Conservation (phyloP, 2,329 filamentous ascomycete genomes). For the Dactylonectria estremocensis region DNA sequence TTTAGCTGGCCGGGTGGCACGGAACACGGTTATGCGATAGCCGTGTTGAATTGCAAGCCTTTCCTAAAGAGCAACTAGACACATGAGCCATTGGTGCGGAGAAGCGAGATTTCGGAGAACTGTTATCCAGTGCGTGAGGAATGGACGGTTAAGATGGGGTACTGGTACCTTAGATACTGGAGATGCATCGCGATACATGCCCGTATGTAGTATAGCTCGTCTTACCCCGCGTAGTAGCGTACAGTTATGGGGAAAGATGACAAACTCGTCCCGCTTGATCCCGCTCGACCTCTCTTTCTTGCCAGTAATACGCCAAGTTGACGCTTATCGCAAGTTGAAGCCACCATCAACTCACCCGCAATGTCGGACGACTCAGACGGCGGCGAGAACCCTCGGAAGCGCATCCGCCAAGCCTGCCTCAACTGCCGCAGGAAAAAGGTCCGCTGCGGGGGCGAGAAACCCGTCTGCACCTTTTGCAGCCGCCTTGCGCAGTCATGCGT, state of each 20-base stretch:
- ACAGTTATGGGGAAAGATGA: too few species aligned
- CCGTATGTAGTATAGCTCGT: too few species aligned
- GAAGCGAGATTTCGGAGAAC: neutral
- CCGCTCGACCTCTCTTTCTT: too few species aligned
- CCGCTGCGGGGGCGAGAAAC: slow-evolving; percentile 23
- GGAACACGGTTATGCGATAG: neutral
- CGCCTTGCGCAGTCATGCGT: neutral
- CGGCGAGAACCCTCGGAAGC: slow-evolving; percentile 1
- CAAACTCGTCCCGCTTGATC: too few species aligned
- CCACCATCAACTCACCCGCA: neutral
- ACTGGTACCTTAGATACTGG: too few species aligned
- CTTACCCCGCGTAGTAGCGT: too few species aligned
- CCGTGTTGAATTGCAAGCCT: neutral
- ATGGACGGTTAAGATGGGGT: neutral
- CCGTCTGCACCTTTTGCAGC: slow-evolving; percentile 7
- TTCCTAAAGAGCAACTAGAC: neutral
- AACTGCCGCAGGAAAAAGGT: slow-evolving; percentile 39
- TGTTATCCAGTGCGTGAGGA: neutral
- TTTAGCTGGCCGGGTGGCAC: neutral
- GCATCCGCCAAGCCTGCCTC: slow-evolving; percentile 36
- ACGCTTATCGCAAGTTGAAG: too few species aligned
- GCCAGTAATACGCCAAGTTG: too few species aligned
- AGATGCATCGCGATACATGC: too few species aligned
- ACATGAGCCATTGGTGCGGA: neutral
- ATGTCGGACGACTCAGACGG: neutral